Evolutionary conservation across 768 basidiomycete genomes (phyloP), one percentile per base, ranked within the genome.

Genomic region (Sutorius australiensis): DNA sequence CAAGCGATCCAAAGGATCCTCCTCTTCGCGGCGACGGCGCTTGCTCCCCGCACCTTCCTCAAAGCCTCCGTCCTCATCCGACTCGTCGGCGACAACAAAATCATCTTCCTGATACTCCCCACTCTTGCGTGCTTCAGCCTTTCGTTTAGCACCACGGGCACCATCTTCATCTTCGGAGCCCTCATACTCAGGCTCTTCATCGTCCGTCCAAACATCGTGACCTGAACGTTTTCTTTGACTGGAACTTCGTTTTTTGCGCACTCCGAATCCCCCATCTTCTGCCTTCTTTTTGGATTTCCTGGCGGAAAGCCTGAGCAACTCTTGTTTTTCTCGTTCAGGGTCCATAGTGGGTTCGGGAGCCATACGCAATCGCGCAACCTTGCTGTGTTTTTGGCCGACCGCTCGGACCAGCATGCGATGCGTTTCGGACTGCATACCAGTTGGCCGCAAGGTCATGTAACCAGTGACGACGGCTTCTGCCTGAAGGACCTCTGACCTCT

Each of bases 381-480:
- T 89, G 69, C 77, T 86, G 71, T 94, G 87, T 68, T 87, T 87
- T 64, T 92, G 88, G 31, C 87, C 88, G 8, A 93, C 89, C 36
- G 89, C 85, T 34, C 86, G 84, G 7, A 92, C 93, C 36, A 95
- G 78, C 82, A 91, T 87, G 46, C 88, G 82, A 68, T 95, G 92
- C 13, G 90, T 90, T 69, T 89, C 87, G 5, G 87, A 89, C 65
- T 92, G 87, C 87, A 94, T 92, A 53, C 89, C 87, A 4, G 90
- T 89, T 3, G 93, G 93, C 3, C 87, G 85, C 54, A 95, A 75
- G 38, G 83, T 79, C 82, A 95, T 86, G 62, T 85, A 83, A 37
- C 92, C 92, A 2, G 89, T 88, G 51, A 94, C 77, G 54, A 87
- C 74, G 3, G 89, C 86, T 65, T 94, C 92, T 24, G 89, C 80